Conservation (phyloP, 495 filamentous ascomycete genomes). For the Annulohypoxylon maeteangense region DNA sequence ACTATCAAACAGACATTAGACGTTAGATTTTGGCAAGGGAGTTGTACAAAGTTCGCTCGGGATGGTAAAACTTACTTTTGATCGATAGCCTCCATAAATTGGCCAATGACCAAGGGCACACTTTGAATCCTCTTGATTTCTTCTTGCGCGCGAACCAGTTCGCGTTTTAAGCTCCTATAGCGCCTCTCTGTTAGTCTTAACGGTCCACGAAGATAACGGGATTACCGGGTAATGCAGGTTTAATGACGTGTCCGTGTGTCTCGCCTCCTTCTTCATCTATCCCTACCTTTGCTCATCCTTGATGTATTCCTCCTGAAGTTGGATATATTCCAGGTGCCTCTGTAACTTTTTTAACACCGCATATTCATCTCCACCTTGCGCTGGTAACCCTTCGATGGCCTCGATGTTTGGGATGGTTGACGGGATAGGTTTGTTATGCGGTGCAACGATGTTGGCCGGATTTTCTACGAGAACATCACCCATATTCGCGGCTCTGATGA, state of each 20-base stretch:
- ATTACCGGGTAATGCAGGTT: background rate
- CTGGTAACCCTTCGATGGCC: slow-evolving; percentile 79
- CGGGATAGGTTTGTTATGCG: slow-evolving; percentile 80
- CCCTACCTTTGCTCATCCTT: slow-evolving; percentile 96
- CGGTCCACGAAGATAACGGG: background rate
- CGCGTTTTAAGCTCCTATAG: slow-evolving; percentile 89
- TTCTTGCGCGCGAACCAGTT: slow-evolving; percentile 96
- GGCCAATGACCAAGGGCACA: slow-evolving; percentile 96
- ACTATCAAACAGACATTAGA: slow-evolving; percentile 57
- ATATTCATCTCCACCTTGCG: slow-evolving; percentile 92
- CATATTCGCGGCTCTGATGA: slow-evolving; percentile 63
- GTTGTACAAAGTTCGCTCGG: background rate
- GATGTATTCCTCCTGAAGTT: slow-evolving; percentile 99
- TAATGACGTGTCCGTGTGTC: background rate
- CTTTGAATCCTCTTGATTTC: slow-evolving; percentile 99
- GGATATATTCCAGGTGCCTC: slow-evolving; percentile 97
- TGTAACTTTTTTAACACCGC: slow-evolving; percentile 94
- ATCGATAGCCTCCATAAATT: slow-evolving; percentile 99
- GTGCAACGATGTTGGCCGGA: slow-evolving; percentile 74
- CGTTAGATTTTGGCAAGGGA: slow-evolving; percentile 1
- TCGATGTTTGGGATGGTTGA: slow-evolving; percentile 91
- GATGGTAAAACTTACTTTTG: slow-evolving; percentile 77
- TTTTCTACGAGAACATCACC: slow-evolving; percentile 86
- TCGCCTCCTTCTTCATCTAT: background rate
- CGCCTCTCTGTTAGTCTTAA: slow-evolving; percentile 18